A percentile compares a stretch with the other conserved stretches of the same genome.
Conservation (phyloP, 1,284 basidiomycete genomes). For the Cyathus olla region DNA sequence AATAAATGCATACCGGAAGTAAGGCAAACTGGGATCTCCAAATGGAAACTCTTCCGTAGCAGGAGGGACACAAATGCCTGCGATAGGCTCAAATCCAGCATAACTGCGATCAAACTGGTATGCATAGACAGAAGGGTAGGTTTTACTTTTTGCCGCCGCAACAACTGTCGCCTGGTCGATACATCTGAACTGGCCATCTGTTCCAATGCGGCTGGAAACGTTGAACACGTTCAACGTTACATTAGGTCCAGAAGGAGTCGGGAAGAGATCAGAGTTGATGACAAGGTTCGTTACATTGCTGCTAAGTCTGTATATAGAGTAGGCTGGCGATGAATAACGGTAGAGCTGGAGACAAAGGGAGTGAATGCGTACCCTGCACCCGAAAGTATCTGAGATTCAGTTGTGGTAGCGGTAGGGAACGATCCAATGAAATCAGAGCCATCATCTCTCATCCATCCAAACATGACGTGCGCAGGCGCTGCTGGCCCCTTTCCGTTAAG, state of each 20-base stretch:
- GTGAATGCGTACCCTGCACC: slow-evolving; percentile 27
- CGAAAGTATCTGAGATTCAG: slow-evolving; percentile 20
- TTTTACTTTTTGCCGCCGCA: slow-evolving; percentile 30
- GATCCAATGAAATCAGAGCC: slow-evolving; percentile 45
- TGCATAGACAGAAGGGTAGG: slow-evolving; percentile 35
- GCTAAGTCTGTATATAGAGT: slow-evolving; percentile 6
- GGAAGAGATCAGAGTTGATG: slow-evolving; percentile 30
- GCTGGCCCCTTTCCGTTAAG: slow-evolving; percentile 49
- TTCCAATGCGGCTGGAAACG: slow-evolving; percentile 35
- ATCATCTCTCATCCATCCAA: slow-evolving; percentile 57
- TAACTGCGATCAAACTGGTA: slow-evolving; percentile 44
- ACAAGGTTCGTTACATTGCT: slow-evolving; percentile 17
- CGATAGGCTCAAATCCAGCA: slow-evolving; percentile 34
- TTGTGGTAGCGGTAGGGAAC: slow-evolving; percentile 24
- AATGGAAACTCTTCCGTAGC: slow-evolving; percentile 30
- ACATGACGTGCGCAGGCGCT: slow-evolving; percentile 57
- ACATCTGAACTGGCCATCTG: slow-evolving; percentile 39
- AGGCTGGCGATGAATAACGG: background rate
- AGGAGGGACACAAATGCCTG: slow-evolving; percentile 31
- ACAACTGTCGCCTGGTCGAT: slow-evolving; percentile 42
- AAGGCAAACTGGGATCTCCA: slow-evolving; percentile 38
- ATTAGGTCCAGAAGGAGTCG: slow-evolving; percentile 25
- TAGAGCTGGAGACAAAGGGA: background rate
- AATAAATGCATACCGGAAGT: slow-evolving; percentile 30
- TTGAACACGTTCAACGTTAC: slow-evolving; percentile 33